phyloP scores from a whole-genome alignment of 1,284 basidiomycete species.

The Tetrapyrgos nigripes region DNA sequence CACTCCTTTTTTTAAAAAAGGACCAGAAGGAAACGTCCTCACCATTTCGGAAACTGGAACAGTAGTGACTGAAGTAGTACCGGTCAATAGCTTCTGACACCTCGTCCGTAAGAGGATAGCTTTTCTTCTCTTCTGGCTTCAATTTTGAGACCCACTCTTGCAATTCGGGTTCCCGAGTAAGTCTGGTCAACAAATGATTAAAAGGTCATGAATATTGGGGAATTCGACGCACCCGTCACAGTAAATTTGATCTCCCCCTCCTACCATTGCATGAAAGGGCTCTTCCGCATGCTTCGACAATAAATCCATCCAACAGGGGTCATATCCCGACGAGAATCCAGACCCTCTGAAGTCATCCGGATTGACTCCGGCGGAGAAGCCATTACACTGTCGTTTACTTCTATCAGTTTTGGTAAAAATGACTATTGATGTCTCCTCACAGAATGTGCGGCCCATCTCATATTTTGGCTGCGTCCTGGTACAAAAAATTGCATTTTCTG shows the following conservation, averaged over 20 bases:
- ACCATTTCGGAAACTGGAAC: slow-evolving; percentile 83
- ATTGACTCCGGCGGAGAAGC: slow-evolving; percentile 82
- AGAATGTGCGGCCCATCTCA: slow-evolving; percentile 91
- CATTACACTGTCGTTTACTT: slow-evolving; percentile 69
- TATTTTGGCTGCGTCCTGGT: slow-evolving; percentile 83
- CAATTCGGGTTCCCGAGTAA: slow-evolving; percentile 78
- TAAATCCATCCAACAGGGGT: slow-evolving; percentile 94
- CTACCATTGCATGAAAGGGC: slow-evolving; percentile 88
- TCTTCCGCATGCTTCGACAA: slow-evolving; percentile 79
- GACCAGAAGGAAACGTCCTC: no score
- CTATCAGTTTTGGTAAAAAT: not conserved
- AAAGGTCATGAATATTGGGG: not conserved
- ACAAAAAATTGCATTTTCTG: slow-evolving; percentile 85
- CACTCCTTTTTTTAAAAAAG: no score
- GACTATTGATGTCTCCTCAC: slow-evolving; percentile 45
- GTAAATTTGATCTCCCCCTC: slow-evolving; percentile 88
- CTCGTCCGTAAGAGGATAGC: slow-evolving; percentile 72
- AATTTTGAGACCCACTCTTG: slow-evolving; percentile 83
- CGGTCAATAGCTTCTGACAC: slow-evolving; percentile 86
- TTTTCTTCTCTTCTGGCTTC: slow-evolving; percentile 70
- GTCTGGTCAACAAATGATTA: slow-evolving; percentile 38
- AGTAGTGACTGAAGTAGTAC: slow-evolving; percentile 92
- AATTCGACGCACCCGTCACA: slow-evolving; percentile 64
- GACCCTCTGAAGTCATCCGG: slow-evolving; percentile 80
- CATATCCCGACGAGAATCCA: slow-evolving; percentile 80